These are phyloP conservation scores for Ogataea chonburiensis DNA, from an alignment of 805 yeast species.

Conservation along the genomic window DNA sequence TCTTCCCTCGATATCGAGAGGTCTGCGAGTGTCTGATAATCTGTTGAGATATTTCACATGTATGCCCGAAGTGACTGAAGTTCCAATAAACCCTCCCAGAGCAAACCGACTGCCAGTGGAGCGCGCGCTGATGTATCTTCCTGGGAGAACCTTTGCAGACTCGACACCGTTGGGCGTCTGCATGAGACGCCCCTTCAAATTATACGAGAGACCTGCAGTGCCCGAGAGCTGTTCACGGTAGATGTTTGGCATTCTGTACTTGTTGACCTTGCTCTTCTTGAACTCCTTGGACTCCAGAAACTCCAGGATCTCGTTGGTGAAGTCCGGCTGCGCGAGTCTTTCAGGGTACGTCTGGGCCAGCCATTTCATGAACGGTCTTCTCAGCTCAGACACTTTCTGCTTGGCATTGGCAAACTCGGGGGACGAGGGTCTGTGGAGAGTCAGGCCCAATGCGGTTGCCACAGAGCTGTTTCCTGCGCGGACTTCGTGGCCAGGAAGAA, in stretches of 20 bases:
- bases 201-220: constrained; percentile 74
- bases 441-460: constrained; percentile 26
- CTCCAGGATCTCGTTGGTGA: constrained; percentile 39
- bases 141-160: constrained; percentile 55
- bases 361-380: constrained; percentile 55
- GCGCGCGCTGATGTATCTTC: constrained; percentile 54
- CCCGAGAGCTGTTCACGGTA: constrained; percentile 43
- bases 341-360: constrained; percentile 51
- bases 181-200: constrained; percentile 61
- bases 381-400: constrained; percentile 43
- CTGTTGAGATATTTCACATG: constrained; percentile 26
- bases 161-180: constrained; percentile 72
- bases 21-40: constrained; percentile 19
- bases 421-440: constrained; percentile 24
- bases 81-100: constrained; percentile 49
- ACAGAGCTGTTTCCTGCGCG: constrained; percentile 27
- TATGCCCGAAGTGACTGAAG: constrained; percentile 24
- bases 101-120: constrained; percentile 47
- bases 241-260: constrained; percentile 17
- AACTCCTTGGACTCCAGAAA: constrained; percentile 36
- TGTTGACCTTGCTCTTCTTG: constrained; percentile 6
- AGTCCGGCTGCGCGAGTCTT: constrained; percentile 32
- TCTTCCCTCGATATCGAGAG: constrained; percentile 25
- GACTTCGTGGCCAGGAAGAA: constrained; percentile 36
- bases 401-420: constrained; percentile 29